Evolutionary conservation across 75 land plant genomes (phyloP), one percentile per base, ranked within the genome.

Genomic region (Adiantum capillusveneris): DNA sequence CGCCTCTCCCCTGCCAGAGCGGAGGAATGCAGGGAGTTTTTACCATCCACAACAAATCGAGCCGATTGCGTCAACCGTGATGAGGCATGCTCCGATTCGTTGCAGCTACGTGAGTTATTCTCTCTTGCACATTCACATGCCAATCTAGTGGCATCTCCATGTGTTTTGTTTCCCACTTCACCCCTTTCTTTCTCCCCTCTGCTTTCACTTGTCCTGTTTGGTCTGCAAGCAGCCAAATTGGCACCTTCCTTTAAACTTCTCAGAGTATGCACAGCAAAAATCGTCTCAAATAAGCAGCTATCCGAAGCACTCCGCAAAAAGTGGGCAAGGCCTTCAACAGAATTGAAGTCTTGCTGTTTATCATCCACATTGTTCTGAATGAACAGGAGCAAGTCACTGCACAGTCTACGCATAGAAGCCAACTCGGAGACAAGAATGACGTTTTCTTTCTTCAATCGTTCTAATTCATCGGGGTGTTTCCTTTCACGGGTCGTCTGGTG

Each of bases 381-480:
- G 28, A 62, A 62, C 57, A 62, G 53, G 14, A 62, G 31, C 31
- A 83, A 72, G 29, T 83, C 78, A 53, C 68, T 61, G 60, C 79
- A 82, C 29, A 86, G 53, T 11, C 71, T 69, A 53, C 69, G 72
- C 75, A 91, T 62, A 56, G 81, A 85, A n/a, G 65, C 60, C 7
- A 91, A 60, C 72, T 91, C 97, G 5, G 79, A 68, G n/a, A 65
- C 67, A 41, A 87, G 76, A 43, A 71, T 64, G 58, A 27, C 19
- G 70, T 91, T 91, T 67, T 87, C 88, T 37, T 56, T 67, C 56
- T 70, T 64, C 29, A 91, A 69, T 65, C 79, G 50, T 65, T 87
- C 88, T 56, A 88, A 87, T 76, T 91, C 97, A 27, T 82, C 94
- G 26, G 56, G 1, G 1, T 59, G 56, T 29, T 25, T 51, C 50